phyloP scores from a whole-genome alignment of 2,329 filamentous ascomycete genomes.

The Hypoxylon sp. region DNA sequence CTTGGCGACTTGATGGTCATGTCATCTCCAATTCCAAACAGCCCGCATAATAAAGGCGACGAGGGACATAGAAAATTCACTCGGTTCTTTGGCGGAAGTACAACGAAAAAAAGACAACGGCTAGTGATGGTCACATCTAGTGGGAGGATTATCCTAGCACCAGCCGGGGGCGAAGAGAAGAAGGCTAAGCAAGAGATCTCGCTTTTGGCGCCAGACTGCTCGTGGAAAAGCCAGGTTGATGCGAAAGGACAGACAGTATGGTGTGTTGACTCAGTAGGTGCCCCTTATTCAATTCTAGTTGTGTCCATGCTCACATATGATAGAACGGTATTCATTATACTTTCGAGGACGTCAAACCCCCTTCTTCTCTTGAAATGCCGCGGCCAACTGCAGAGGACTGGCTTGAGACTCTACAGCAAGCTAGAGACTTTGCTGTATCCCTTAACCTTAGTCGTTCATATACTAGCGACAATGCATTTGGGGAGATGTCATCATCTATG shows the following conservation, averaged over 20 bases:
- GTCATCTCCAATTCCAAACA: constrained; percentile 82
- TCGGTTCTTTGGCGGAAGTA: constrained; percentile 91
- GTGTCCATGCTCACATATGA: constrained; percentile 43
- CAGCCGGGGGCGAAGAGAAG: constrained; percentile 95
- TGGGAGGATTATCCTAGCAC: constrained; percentile 89
- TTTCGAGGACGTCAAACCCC: constrained; percentile 92
- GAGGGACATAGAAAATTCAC: constrained; percentile 90
- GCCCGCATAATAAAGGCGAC: constrained; percentile 78
- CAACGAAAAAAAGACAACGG: constrained; percentile 91
- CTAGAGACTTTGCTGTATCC: constrained; percentile 85
- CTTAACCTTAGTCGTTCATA: constrained; percentile 78
- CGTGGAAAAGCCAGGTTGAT: constrained; percentile 85
- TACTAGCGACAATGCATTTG: constrained; percentile 75
- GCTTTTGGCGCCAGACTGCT: constrained; percentile 80
- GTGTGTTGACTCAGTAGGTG: constrained; percentile 92
- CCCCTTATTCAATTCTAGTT: constrained; percentile 18
- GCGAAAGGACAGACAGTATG: constrained; percentile 89
- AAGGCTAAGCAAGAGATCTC: constrained; percentile 93
- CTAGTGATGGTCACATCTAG: constrained; percentile 96
- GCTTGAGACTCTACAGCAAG: constrained; percentile 89
- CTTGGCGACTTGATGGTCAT: constrained; percentile 91
- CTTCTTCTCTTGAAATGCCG: constrained; percentile 68
- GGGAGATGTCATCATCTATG: constrained; percentile 77
- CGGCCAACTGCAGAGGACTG: constrained; percentile 85
- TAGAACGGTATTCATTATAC: constrained; percentile 91